Evolutionary conservation across 768 basidiomycete species (phyloP), one percentile per base, ranked within the genome.

Genomic region (Postia placenta): DNA sequence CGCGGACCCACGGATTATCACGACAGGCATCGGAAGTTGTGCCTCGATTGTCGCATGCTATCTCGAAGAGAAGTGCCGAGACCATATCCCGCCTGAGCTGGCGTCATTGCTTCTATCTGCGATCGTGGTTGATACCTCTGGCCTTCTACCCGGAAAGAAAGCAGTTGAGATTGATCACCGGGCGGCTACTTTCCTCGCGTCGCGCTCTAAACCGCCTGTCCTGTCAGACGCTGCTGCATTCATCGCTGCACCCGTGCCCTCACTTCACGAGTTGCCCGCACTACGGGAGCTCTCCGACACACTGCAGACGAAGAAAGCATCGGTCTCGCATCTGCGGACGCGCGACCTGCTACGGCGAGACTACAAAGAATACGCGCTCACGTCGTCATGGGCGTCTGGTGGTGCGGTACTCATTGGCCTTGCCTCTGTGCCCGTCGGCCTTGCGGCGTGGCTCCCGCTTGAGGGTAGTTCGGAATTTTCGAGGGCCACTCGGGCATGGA

Each of bases 331-430:
- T 53, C 73, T 97, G 15, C 70, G 69, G 6, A 79, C 81, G 0
- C 74, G 78, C 48, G 92, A 97, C 60, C 78, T 97, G 17, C 75
- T 99, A 4, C 75, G 92, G 11, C 72, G 96, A n/a, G 96, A 99
- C 67, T 99, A 93, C 74, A 98, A 99, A 64, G 83, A 95, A 55
- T 95, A 92, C 60, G 62, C 65, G 1, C 65, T 80, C 50, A 65
- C 69, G 0, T 74, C 83, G 2, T 60, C 71, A 1, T 75, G 73
- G 69, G 62, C 67, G 3, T 51, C 64, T 0, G 63, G 61, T 15
- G 50, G 59, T 24, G 60, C 68, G 6, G 69, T 90, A 35, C 77
- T 75, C 49, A 82, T 82, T 1, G 93, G 95, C 4, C 68, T 99
- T 11, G 79, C 90, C 1, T 87, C 91, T 2, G 86, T 97, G 15